Percentiles rank a stretch among this genome's conserved stretches.
phyloP scores from a whole-genome alignment of 768 basidiomycete species.

The Lepiota venenata region DNA sequence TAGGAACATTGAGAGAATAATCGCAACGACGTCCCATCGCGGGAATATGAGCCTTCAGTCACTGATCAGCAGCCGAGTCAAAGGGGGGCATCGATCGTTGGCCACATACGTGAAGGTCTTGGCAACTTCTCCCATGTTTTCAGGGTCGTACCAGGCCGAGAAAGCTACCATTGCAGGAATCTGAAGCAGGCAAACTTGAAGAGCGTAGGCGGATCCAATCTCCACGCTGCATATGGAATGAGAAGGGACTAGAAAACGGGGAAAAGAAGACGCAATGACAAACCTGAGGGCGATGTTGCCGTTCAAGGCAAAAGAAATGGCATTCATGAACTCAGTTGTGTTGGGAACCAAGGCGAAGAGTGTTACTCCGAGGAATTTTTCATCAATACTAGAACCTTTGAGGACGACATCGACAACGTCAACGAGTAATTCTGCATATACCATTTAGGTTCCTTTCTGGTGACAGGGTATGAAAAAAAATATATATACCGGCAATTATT shows the following conservation, averaged over 20 bases:
- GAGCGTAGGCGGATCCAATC: slow-evolving; percentile 97
- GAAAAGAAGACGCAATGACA: slow-evolving; percentile 17
- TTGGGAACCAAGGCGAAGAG: slow-evolving; percentile 98
- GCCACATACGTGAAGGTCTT: slow-evolving; percentile 88
- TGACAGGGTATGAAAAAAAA: slow-evolving; percentile 20
- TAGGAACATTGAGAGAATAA: slow-evolving; percentile 94
- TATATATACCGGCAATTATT: slow-evolving; percentile 90
- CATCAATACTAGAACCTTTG: slow-evolving; percentile 87
- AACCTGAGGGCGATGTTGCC: slow-evolving; percentile 96
- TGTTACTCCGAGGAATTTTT: slow-evolving; percentile 96
- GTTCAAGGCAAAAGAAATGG: slow-evolving; percentile 95
- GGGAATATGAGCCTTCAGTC: slow-evolving; percentile 86
- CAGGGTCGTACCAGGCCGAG: slow-evolving; percentile 90
- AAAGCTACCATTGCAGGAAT: slow-evolving; percentile 99
- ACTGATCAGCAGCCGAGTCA: background rate
- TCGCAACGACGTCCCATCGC: slow-evolving; percentile 94
- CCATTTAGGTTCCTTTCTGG: background rate
- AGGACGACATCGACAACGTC: slow-evolving; percentile 95
- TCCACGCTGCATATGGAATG: slow-evolving; percentile 71
- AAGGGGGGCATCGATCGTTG: background rate
- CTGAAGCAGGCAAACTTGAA: slow-evolving; percentile 96
- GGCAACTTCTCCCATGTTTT: slow-evolving; percentile 80
- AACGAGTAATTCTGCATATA: slow-evolving; percentile 74
- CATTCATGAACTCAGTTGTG: slow-evolving; percentile 99
- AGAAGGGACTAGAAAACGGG: background rate